Evolutionary conservation across 495 filamentous ascomycete species (phyloP).

Genomic region (Xylaria acuta): DNA sequence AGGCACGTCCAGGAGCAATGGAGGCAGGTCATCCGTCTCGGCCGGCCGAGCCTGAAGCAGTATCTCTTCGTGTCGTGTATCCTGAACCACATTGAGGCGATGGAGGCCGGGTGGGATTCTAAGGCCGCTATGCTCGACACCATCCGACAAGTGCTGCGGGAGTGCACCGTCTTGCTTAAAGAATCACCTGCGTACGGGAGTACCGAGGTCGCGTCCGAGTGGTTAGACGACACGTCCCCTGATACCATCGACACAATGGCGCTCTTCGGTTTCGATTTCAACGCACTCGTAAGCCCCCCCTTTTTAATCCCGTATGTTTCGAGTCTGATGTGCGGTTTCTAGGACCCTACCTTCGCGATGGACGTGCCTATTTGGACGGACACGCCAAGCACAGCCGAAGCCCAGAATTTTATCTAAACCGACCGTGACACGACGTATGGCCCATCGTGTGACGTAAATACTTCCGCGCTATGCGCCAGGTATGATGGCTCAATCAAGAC

Average conservation of each 20-base stretch:
- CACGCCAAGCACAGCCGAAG: neutral
- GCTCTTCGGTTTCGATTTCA: slow-evolving; percentile 25
- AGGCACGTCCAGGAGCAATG: slow-evolving; percentile 14
- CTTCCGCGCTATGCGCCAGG: neutral
- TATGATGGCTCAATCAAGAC: neutral
- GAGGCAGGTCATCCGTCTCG: slow-evolving; percentile 9
- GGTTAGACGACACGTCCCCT: slow-evolving; percentile 5
- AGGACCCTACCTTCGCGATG: slow-evolving; percentile 10
- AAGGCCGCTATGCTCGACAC: slow-evolving; percentile 4
- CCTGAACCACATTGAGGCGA: slow-evolving; percentile 18
- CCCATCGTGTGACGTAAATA: neutral
- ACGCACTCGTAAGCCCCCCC: slow-evolving; percentile 11
- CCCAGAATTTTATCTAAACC: neutral
- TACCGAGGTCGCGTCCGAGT: neutral
- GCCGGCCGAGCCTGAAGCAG: slow-evolving; percentile 25
- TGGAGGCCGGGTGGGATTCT: neutral
- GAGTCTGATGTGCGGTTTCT: neutral
- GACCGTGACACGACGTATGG: neutral
- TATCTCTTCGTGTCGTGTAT: slow-evolving; percentile 20
- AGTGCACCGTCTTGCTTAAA: slow-evolving; percentile 9
- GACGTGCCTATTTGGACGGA: slow-evolving; percentile 9
- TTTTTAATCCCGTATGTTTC: neutral
- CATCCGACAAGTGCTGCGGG: neutral
- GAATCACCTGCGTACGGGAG: slow-evolving; percentile 15
- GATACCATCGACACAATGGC: slow-evolving; percentile 7